Base-by-base conservation (phyloP, 129 eudicot species). In the Apium graveolens region DNA sequence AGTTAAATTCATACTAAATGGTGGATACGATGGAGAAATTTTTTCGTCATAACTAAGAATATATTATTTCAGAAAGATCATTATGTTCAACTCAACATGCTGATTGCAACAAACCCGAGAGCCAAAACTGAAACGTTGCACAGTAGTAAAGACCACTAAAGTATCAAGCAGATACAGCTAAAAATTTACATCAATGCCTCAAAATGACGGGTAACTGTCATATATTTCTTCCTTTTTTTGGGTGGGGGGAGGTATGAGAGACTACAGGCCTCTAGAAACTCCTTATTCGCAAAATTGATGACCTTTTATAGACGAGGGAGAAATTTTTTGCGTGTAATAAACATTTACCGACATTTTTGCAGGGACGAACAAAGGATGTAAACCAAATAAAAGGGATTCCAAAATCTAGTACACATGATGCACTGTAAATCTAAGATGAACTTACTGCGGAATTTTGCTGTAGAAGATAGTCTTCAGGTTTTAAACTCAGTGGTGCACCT, bases 381-480 rank as follows among this genome's bases (percentile, higher is more conserved):
- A 32, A 21, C 70, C 70, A 10, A 41, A 42, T 32, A 32, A 41
- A 60, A 39, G 51, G 35, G 16, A n/a, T 24, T 34, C 53, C 37
- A n/a, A n/a, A n/a, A n/a, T n/a, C n/a, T n/a, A n/a, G n/a, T 76
- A 34, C 35, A 74, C 60, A 18, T 37, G 26, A 55, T 31, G 18
- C 38, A 75, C 24, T 12, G 20, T 26, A 44, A 27, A 44, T 73
- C 44, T 12, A 43, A 44, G 55, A 74, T 27, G 11, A 74, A 85
- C 91, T 81, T 87, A 95, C 98, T 73, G 85, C 80, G 0, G 96
- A 88, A 63, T 86, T 87, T 73, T 91, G 96, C 85, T 90, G 91
- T 62, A 91, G 81, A 78, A 95, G 94, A 83, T 95, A 95, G 79
- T 95, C 97, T 38, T 91, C 88, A 12, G 97, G 97, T 78, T 84